phyloP scores from a whole-genome alignment of 805 yeast species.

The Ogataea siamensis region DNA sequence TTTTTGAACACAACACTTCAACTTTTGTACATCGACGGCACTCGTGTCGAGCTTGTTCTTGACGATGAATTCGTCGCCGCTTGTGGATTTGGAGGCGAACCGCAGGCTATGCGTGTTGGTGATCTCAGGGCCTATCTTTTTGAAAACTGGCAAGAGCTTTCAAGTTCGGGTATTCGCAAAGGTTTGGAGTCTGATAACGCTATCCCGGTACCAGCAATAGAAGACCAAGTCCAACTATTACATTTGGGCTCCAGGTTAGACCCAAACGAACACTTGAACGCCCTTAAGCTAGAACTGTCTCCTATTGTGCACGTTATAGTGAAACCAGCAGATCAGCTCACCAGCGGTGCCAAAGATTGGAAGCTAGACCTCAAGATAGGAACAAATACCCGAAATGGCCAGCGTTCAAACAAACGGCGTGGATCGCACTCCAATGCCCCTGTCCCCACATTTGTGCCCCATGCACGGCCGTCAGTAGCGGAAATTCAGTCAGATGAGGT shows the following conservation, averaged over 20 bases:
- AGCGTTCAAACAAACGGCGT: conserved; percentile 18
- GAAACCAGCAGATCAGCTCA: conserved; percentile 27
- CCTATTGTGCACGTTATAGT: conserved; percentile 31
- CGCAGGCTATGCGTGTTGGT: conserved; percentile 24
- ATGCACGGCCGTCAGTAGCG: not conserved
- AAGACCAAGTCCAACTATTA: conserved; percentile 32
- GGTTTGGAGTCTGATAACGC: conserved; percentile 13
- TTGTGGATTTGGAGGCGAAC: conserved; percentile 13
- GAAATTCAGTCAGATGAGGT: not conserved
- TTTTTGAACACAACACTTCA: conserved; percentile 15
- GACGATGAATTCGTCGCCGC: conserved; percentile 13
- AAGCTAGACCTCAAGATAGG: conserved; percentile 22
- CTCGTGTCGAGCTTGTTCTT: conserved; percentile 20
- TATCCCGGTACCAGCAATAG: conserved; percentile 16
- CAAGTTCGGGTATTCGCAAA: conserved; percentile 1
- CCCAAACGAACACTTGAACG: conserved; percentile 23
- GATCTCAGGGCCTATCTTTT: conserved; percentile 30
- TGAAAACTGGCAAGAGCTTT: conserved; percentile 26
- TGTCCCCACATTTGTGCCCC: conserved; percentile 24
- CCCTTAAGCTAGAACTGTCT: conserved; percentile 26
- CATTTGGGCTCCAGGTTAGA: conserved; percentile 32
- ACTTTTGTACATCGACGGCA: conserved; percentile 26
- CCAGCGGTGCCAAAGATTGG: conserved; percentile 16
- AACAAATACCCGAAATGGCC: conserved; percentile 13
- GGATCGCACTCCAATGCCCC: conserved; percentile 28